Conservation (phyloP, 2,329 filamentous ascomycete genomes). For the Fusarium siculi region DNA sequence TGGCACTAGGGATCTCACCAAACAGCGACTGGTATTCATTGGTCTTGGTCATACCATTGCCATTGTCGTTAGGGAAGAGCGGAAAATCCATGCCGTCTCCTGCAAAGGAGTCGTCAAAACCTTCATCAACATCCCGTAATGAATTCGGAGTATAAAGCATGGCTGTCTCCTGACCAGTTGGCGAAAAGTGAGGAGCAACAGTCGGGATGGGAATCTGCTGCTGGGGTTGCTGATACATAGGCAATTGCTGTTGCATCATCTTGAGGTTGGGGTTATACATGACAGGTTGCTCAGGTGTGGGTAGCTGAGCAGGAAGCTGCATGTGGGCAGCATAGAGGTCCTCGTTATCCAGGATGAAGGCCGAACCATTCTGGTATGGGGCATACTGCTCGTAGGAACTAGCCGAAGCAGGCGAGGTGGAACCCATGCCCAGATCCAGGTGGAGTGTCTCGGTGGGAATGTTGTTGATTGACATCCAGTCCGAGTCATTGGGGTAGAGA, state of each 20-base stretch:
- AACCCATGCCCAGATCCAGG: constrained; percentile 53
- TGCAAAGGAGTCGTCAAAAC: constrained; percentile 66
- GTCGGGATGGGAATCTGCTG: constrained; percentile 42
- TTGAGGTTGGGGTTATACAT: constrained; percentile 54
- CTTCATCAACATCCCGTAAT: constrained; percentile 71
- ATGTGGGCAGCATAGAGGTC: constrained; percentile 70
- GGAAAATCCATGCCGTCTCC: constrained; percentile 69
- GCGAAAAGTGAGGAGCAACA: constrained; percentile 69
- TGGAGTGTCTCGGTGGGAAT: constrained; percentile 50
- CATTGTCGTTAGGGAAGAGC: constrained; percentile 61
- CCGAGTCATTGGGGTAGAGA: constrained; percentile 58
- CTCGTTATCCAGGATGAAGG: constrained; percentile 70
- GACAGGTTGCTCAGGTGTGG: constrained; percentile 48
- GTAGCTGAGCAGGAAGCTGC: constrained; percentile 64
- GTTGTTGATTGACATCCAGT: constrained; percentile 55
- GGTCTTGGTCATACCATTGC: constrained; percentile 42
- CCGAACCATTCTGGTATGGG: constrained; percentile 68
- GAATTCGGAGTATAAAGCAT: constrained; percentile 77
- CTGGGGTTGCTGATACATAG: constrained; percentile 44
- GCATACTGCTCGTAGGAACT: constrained; percentile 64
- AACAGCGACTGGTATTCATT: constrained; percentile 60
- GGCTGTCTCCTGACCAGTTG: constrained; percentile 72
- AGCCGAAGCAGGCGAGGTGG: constrained; percentile 53
- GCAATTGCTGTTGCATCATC: constrained; percentile 56
- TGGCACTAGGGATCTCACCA: constrained; percentile 61